These are phyloP conservation scores for Pichia ethanolica DNA, from an alignment of 805 yeast genomes.

Conservation along the genomic window DNA sequence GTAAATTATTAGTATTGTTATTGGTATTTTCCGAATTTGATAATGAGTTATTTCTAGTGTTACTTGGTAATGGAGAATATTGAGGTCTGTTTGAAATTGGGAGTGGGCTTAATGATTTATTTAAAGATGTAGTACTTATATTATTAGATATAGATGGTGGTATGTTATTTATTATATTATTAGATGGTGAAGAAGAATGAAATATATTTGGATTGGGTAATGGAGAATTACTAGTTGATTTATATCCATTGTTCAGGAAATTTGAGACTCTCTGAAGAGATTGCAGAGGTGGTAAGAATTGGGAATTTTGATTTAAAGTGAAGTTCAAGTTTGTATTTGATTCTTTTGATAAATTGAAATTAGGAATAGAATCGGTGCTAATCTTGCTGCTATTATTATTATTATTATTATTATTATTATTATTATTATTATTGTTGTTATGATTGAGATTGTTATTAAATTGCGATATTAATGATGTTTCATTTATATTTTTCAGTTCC, in stretches of 20 bases:
- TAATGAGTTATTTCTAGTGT: neutral
- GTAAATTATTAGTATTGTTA: neutral
- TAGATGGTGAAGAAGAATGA: neutral
- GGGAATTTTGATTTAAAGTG: neutral
- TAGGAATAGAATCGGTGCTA: neutral
- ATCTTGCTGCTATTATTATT: too few species aligned
- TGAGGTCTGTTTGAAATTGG: neutral
- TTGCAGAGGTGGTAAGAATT: neutral
- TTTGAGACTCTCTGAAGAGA: neutral
- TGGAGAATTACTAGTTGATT: neutral
- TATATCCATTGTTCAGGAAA: neutral
- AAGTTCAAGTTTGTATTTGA: neutral
- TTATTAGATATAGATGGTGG: too few species aligned
- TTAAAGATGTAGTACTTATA: neutral
- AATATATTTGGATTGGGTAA: conserved; percentile 8
- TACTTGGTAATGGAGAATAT: neutral
- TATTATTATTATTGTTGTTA: too few species aligned
- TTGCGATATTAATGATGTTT: neutral
- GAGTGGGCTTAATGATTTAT: neutral
- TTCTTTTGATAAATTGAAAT: neutral
- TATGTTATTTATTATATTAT: too few species aligned
- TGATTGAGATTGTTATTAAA: neutral
- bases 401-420: too few species aligned
- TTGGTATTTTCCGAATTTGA: neutral
- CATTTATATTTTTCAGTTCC: too few species aligned